A percentile compares a stretch with the other conserved stretches of the same genome.
Evolutionary conservation across 2,329 filamentous ascomycete genomes (phyloP).

Genomic region (Trichoderma brevicompactum): DNA sequence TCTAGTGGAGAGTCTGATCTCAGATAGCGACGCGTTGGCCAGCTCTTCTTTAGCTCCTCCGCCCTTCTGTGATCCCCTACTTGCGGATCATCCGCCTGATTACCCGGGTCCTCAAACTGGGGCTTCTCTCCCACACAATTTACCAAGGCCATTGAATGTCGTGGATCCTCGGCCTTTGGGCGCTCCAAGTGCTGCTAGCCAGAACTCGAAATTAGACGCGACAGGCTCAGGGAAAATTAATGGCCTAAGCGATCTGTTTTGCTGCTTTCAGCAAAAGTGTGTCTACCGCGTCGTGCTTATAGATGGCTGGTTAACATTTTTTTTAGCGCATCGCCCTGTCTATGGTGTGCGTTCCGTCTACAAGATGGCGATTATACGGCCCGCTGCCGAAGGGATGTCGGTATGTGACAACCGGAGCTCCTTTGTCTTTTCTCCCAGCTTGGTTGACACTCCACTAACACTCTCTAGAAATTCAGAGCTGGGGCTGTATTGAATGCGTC

Average conservation of each 20-base stretch:
- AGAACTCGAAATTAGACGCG: background rate
- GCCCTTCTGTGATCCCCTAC: too few relatives aligned
- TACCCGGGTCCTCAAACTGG: too few relatives aligned
- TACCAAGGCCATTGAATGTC: too few relatives aligned
- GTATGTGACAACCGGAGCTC: background rate
- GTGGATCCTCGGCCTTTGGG: too few relatives aligned
- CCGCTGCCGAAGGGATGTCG: background rate
- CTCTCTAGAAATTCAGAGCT: background rate
- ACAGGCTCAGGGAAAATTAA: background rate
- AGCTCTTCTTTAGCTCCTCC: too few relatives aligned
- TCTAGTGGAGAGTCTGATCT: too few relatives aligned
- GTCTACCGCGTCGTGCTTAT: background rate
- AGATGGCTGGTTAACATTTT: background rate
- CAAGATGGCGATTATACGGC: background rate
- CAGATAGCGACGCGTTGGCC: too few relatives aligned
- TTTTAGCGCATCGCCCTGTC: background rate
- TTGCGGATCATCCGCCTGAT: too few relatives aligned
- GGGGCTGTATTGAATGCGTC: background rate
- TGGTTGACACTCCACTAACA: background rate
- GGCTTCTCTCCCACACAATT: too few relatives aligned
- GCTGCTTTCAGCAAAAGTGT: background rate
- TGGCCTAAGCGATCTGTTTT: background rate
- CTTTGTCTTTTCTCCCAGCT: background rate
- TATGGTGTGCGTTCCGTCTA: background rate
- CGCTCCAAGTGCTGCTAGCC: too few relatives aligned